phyloP scores from a whole-genome alignment of 2,329 filamentous ascomycete species.

The Fusarium torulosum region DNA sequence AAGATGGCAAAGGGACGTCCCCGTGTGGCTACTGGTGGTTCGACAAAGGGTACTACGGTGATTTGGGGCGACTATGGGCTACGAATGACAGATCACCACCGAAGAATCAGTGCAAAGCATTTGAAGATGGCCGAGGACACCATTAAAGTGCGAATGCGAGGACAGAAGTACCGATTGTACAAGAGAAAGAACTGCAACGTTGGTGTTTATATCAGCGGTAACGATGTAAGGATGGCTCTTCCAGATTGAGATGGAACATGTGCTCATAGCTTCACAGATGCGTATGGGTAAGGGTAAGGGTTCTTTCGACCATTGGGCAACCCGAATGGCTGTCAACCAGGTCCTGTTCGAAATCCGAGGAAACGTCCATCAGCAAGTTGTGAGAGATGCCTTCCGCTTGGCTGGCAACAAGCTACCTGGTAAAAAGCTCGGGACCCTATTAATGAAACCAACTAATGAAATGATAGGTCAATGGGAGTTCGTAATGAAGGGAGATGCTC shows the following conservation, averaged over 20 bases:
- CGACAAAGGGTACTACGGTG: constrained; percentile 91
- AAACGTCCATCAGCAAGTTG: constrained; percentile 93
- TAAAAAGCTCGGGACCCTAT: constrained; percentile 55
- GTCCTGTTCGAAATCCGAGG: constrained; percentile 94
- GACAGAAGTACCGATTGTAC: constrained; percentile 92
- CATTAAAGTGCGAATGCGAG: constrained; percentile 88
- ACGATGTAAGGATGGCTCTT: constrained; percentile 72
- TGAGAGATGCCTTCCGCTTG: constrained; percentile 90
- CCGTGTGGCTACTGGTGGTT: constrained; percentile 90
- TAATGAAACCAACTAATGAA: constrained; percentile 37
- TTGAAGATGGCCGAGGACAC: constrained; percentile 94
- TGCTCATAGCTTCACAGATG: constrained; percentile 63
- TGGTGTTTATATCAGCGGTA: constrained; percentile 94
- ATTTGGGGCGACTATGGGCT: constrained; percentile 97
- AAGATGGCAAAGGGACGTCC: constrained; percentile 94
- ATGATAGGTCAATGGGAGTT: constrained; percentile 84
- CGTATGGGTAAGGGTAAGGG: constrained; percentile 99
- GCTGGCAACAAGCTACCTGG: constrained; percentile 96
- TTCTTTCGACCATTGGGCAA: constrained; percentile 96
- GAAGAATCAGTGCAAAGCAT: constrained; percentile 86
- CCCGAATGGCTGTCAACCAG: constrained; percentile 89
- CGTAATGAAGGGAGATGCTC: constrained; percentile 89
- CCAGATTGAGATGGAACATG: constrained; percentile 6
- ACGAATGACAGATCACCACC: constrained; percentile 92
- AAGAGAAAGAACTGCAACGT: constrained; percentile 92